A percentile compares a stretch with the other conserved stretches of the same genome.
Conservation (phyloP, 345 rosid species). For the Angophora floribunda region DNA sequence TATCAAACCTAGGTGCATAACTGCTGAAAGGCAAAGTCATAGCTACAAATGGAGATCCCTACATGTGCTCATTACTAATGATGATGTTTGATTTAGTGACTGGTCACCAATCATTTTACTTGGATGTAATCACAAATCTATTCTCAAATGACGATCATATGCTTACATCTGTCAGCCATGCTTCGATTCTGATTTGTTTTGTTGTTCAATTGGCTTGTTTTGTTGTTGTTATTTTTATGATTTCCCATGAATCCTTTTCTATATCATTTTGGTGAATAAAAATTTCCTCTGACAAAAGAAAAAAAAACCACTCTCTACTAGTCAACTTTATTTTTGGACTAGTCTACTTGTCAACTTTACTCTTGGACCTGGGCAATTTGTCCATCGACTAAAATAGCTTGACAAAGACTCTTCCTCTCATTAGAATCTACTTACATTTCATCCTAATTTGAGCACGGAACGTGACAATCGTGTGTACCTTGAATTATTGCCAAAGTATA, state of each 20-base stretch:
- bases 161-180: not conserved
- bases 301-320: not conserved
- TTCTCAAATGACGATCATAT: not conserved
- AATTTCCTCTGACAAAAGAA: not conserved
- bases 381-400: not conserved
- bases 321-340: not conserved
- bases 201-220: not conserved
- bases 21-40: not conserved
- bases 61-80: not conserved
- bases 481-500: not conserved
- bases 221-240: not conserved
- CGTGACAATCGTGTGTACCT: not conserved
- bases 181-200: not conserved
- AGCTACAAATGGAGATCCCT: not conserved
- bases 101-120: not conserved
- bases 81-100: not conserved
- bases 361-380: not conserved
- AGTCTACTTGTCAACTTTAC: not conserved
- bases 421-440: not conserved
- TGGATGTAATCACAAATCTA: rapidly evolving
- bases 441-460: not conserved
- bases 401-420: not conserved
- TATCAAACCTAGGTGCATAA: not conserved
- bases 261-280: not conserved
- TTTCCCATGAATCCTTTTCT: not conserved